A percentile compares a stretch with the other conserved stretches of the same genome.
Evolutionary conservation across 2,329 filamentous ascomycete genomes (phyloP).

Genomic region (Hypoxylon sp.): DNA sequence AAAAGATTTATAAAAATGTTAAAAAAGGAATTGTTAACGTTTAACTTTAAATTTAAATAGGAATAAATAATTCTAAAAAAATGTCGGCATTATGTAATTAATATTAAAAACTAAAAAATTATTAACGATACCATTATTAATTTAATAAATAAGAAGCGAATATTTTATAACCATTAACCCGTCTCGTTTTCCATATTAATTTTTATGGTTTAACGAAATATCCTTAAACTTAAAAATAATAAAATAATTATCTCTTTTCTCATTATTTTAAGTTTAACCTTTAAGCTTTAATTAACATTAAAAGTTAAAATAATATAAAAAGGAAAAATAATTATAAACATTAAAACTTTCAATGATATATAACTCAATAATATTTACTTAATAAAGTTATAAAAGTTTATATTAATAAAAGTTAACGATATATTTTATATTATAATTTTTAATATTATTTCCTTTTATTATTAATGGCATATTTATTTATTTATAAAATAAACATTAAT

Average conservation of each 20-base stretch:
- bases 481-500: too few species aligned
- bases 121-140: conserved; percentile 3
- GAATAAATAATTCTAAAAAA: too few species aligned
- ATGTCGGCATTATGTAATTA: background rate
- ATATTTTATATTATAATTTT: too few species aligned
- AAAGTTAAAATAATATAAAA: conserved; percentile 3
- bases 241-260: background rate
- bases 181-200: background rate
- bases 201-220: conserved; percentile 7
- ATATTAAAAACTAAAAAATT: conserved; percentile 5
- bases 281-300: background rate
- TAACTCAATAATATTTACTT: background rate
- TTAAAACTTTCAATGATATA: background rate
- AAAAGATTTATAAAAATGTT: too few species aligned
- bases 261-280: background rate
- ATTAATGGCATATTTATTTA: too few species aligned
- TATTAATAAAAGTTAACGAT: too few species aligned
- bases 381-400: too few species aligned
- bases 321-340: background rate
- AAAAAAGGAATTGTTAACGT: too few species aligned
- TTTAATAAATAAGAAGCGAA: background rate
- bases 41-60: too few species aligned
- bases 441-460: too few species aligned
- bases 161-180: background rate
- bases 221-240: too few species aligned